These are phyloP conservation scores for Knoxia roxburghii DNA, from an alignment of 257 asterid genomes.

Conservation along the genomic window DNA sequence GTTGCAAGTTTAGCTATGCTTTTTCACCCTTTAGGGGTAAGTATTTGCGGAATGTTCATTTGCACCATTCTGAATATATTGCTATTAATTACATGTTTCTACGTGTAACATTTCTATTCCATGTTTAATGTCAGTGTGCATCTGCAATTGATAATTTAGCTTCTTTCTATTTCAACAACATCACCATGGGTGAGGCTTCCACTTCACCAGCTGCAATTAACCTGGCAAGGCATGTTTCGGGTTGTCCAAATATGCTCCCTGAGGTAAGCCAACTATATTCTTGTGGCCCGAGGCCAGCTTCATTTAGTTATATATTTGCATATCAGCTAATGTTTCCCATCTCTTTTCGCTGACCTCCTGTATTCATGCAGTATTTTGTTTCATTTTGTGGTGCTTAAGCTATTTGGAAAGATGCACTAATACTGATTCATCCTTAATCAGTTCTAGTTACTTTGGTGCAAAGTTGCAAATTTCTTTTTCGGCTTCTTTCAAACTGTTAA, in stretches of 20 bases:
- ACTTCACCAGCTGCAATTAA: slow-evolving; percentile 67
- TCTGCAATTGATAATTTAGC: slow-evolving; percentile 88
- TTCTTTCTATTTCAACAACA: slow-evolving; percentile 73
- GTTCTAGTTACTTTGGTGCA: not conserved
- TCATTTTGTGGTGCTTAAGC: not conserved
- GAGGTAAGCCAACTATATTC: slow-evolving; percentile 48
- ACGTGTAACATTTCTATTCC: not conserved
- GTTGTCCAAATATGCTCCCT: slow-evolving; percentile 77
- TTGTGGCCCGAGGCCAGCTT: slow-evolving; percentile 9
- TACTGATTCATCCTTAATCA: not conserved
- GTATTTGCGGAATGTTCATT: not conserved
- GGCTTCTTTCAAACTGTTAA: not conserved
- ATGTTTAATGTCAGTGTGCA: slow-evolving; percentile 62
- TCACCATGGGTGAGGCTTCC: slow-evolving; percentile 72
- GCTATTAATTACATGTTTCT: slow-evolving; percentile 29
- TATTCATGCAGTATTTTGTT: not conserved
- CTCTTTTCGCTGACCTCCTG: not conserved
- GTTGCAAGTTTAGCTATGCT: not conserved
- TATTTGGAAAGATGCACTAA: not conserved
- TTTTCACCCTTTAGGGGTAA: not conserved
- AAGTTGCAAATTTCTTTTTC: not conserved
- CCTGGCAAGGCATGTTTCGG: slow-evolving; percentile 79
- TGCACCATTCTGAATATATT: not conserved
- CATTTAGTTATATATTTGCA: not conserved
- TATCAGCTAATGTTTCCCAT: not conserved